Evolutionary conservation across 1,284 basidiomycete genomes (phyloP).

Genomic region (Uromyces viciae-fabae): DNA sequence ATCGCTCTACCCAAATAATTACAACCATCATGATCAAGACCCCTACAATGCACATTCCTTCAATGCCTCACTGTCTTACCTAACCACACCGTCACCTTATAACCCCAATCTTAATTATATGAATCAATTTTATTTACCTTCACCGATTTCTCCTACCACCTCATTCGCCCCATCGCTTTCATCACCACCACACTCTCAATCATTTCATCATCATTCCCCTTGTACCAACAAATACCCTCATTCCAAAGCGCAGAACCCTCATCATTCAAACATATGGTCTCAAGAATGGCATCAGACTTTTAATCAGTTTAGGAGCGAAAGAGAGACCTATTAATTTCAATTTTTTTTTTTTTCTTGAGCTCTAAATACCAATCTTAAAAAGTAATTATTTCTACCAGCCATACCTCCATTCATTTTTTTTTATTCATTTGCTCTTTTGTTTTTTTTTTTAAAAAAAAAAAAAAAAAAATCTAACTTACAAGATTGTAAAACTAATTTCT

Average conservation of each 20-base stretch:
- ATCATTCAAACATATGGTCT: constrained; percentile 14
- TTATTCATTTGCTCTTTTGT: too few species aligned
- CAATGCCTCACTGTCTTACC: not conserved
- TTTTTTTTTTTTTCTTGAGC: too few species aligned
- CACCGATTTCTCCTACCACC: constrained; percentile 15
- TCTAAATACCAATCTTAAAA: too few species aligned
- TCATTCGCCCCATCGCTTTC: not conserved
- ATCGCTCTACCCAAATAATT: not conserved
- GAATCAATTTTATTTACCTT: not conserved
- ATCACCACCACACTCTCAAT: not conserved
- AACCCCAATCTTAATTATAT: not conserved
- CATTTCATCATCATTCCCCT: not conserved
- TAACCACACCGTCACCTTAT: not conserved
- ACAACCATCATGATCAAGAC: not conserved
- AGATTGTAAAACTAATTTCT: too few species aligned
- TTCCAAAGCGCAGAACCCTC: not conserved
- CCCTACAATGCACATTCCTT: not conserved
- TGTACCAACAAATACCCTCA: not conserved
- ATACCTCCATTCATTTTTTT: too few species aligned
- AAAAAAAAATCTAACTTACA: too few species aligned
- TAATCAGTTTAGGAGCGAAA: constrained; percentile 26
- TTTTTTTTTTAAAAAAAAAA: too few species aligned
- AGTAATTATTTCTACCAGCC: too few species aligned
- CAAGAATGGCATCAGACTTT: constrained; percentile 32
- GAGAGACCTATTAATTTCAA: not conserved